Conservation (phyloP, 2,329 filamentous ascomycete species). For the Paraphoma chrysanthemicola region DNA sequence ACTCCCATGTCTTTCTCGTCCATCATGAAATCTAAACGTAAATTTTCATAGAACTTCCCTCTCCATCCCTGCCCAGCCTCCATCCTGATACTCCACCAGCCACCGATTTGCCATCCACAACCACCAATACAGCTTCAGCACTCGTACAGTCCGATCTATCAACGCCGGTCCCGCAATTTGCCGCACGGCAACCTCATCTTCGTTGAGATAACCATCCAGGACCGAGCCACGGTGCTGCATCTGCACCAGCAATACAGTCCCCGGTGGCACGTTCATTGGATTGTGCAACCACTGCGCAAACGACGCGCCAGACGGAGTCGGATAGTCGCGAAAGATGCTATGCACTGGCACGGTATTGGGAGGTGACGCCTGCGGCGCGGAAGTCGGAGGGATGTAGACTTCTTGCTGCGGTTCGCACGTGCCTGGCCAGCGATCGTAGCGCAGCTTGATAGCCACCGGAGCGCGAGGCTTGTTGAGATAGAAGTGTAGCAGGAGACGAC, state of each 20-base stretch:
- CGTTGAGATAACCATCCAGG: not conserved
- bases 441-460: not conserved
- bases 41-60: not conserved
- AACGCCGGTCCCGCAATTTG: not conserved
- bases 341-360: not conserved
- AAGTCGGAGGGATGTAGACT: not conserved
- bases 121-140: not conserved
- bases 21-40: not conserved
- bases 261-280: not conserved
- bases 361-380: not conserved
- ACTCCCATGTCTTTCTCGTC: not conserved
- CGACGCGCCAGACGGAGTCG: not conserved
- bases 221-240: not conserved
- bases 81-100: not conserved
- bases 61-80: not conserved
- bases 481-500: not conserved
- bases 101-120: not conserved
- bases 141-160: not conserved
- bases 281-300: not conserved
- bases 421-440: not conserved
- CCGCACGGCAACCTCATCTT: not conserved
- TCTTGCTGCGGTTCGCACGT: not conserved
- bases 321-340: not conserved
- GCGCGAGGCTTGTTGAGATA: not conserved
- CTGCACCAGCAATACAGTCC: not conserved